Conservation (phyloP, 2,329 filamentous ascomycete species). For the Hypoxylon rubiginosum region DNA sequence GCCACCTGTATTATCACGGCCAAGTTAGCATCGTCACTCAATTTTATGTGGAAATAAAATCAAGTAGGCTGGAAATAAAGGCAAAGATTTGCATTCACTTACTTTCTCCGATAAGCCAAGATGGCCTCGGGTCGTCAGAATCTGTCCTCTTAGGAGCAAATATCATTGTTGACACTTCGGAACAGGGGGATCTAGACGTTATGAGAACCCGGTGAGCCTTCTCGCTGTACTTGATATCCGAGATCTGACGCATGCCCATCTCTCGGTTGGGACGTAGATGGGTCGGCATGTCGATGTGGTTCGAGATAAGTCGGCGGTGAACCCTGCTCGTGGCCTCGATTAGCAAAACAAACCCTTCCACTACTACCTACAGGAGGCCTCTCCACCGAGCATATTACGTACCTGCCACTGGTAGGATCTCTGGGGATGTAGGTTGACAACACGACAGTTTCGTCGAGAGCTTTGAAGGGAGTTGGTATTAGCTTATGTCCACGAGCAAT, state of each 20-base stretch:
- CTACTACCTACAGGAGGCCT: background rate
- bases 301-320: constrained; percentile 38
- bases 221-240: constrained; percentile 63
- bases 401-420: constrained; percentile 58
- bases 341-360: background rate
- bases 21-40: constrained; percentile 5
- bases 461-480: constrained; percentile 44
- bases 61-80: background rate
- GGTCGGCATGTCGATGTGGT: constrained; percentile 32
- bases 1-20: background rate
- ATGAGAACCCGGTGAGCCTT: constrained; percentile 59
- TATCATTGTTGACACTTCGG: constrained; percentile 53
- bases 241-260: constrained; percentile 57
- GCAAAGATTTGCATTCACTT: constrained; percentile 3
- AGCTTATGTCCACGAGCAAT: constrained; percentile 14
- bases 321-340: constrained; percentile 35
- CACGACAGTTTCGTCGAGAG: constrained; percentile 53
- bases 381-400: constrained; percentile 23
- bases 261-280: constrained; percentile 47
- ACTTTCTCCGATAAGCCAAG: constrained; percentile 54
- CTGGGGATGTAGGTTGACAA: constrained; percentile 59
- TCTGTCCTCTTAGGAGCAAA: constrained; percentile 55
- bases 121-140: constrained; percentile 48
- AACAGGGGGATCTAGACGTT: constrained; percentile 55
- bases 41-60: background rate